Base-by-base conservation (phyloP, 1,284 basidiomycete species). In the Ganoderma multipileum region DNA sequence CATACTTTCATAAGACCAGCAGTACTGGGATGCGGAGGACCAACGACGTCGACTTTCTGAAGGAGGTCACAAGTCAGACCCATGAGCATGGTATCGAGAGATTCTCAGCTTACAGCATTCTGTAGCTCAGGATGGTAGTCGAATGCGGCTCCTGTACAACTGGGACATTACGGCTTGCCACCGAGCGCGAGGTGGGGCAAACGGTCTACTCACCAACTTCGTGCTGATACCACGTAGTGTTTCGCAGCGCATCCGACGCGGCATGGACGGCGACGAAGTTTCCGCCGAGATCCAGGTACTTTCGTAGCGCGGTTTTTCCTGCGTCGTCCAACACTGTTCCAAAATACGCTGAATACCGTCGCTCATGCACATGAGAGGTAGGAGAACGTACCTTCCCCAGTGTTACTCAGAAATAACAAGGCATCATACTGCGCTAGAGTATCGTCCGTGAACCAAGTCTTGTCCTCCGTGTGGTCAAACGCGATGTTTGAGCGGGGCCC, bases 61-160 rank as follows among this genome's bases (percentile, higher is more conserved):
- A 16, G 30, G 3, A 12, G 14, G 2, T 18, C 5, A 2, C 61
- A 33, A 63, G 30, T 7, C 20, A 36, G 44, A 11, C 30, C 44
- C 26, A 38, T 16, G 50, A 36, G 52, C 11, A 18, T 41, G 26
- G 41, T 41, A 36, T 12, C 50, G 28, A 52, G 59, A 41, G 20
- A 9, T 33, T 39, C 38, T 36, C 0, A 26, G 79, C 85, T 66
- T 69, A 89, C 88, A 39, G 88, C 89, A 69, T 87, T 84, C 76
- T 90, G 88, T 9, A 94, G 77, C 9, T 80, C 81, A 0, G 93
- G 89, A 75, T 95, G 92, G 77, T 93, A 93, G 78, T 94, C 91
- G 75, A 95, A 94, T 69, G 84, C 86, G 3, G 92, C 89, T 18
- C 91, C 90, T 81, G 58, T 18, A 52, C 14, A 8, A 28, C 14